Conservation (phyloP, 345 rosid species). For the Clausena lansium region DNA sequence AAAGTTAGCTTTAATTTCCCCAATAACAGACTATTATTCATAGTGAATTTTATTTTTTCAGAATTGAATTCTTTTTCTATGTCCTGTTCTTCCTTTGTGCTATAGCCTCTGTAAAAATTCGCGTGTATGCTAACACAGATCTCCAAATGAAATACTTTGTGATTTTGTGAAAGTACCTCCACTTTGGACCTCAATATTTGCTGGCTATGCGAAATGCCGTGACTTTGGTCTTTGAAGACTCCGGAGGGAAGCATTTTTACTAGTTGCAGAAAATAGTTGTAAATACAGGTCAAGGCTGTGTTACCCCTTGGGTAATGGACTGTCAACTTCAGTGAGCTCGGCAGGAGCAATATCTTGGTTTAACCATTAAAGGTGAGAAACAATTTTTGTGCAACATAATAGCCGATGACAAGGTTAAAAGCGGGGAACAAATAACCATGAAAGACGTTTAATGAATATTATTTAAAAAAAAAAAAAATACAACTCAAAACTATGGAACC, state of each 20-base stretch:
- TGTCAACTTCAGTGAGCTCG: no score
- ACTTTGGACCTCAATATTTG: conserved; percentile 62
- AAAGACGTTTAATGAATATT: no score
- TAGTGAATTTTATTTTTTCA: not conserved
- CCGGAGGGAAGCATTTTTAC: not conserved
- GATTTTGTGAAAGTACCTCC: not conserved
- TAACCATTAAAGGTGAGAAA: not conserved
- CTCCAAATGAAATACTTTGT: not conserved
- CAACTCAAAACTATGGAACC: no score
- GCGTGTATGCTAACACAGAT: no score
- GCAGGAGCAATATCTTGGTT: no score
- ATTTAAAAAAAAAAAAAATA: no score
- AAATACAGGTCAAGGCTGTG: not conserved
- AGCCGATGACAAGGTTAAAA: no score
- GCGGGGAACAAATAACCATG: no score
- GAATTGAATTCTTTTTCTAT: conserved; percentile 8
- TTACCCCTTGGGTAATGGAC: no score
- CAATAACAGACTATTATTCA: not conserved
- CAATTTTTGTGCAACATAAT: no score
- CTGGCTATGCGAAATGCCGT: conserved; percentile 55
- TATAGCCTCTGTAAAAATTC: not conserved
- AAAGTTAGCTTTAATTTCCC: not conserved
- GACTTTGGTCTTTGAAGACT: conserved; percentile 39
- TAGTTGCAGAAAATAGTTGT: no score
- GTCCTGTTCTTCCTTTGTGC: not conserved